Conservation (phyloP, 139 green algal genomes). For the Auxenochlorella protothecoides region DNA sequence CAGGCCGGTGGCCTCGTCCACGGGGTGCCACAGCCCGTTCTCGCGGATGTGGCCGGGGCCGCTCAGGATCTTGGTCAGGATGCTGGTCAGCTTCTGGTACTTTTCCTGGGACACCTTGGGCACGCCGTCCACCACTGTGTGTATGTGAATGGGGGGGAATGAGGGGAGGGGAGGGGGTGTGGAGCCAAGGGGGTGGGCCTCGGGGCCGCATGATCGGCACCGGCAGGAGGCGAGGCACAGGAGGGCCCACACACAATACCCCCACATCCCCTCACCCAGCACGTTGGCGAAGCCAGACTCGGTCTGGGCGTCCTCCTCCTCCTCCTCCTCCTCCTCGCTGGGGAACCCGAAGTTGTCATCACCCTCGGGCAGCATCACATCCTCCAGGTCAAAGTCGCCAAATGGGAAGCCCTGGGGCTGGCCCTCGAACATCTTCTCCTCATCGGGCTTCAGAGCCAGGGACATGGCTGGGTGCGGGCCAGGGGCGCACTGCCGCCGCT, state of each 20-base stretch:
- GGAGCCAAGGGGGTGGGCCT: not conserved
- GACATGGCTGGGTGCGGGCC: not conserved
- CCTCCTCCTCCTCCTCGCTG: conserved; percentile 74
- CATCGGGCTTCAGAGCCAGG: conserved; percentile 7
- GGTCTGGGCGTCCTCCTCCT: conserved; percentile 70
- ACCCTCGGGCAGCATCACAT: conserved; percentile 74
- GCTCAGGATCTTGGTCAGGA: conserved; percentile 83
- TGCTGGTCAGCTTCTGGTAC: conserved; percentile 83
- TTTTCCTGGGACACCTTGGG: conserved; percentile 83
- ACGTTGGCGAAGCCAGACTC: conserved; percentile 90
- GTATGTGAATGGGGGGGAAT: no score
- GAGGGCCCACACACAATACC: no score
- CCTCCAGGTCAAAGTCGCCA: conserved; percentile 64
- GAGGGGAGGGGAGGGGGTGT: not conserved
- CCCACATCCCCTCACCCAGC: no score
- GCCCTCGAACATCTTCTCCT: conserved; percentile 40
- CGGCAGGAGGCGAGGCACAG: no score
- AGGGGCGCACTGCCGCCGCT: no score
- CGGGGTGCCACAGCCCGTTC: conserved; percentile 80
- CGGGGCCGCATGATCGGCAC: not conserved
- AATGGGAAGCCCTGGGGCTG: conserved; percentile 75
- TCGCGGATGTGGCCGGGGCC: conserved; percentile 75
- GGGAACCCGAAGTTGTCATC: conserved; percentile 78
- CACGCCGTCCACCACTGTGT: conserved; percentile 87
- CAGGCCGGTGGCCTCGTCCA: conserved; percentile 53